A percentile compares a stretch with the other conserved stretches of the same genome.
Conservation (phyloP, 495 filamentous ascomycete species). For the Aspergillus nidulans region DNA sequence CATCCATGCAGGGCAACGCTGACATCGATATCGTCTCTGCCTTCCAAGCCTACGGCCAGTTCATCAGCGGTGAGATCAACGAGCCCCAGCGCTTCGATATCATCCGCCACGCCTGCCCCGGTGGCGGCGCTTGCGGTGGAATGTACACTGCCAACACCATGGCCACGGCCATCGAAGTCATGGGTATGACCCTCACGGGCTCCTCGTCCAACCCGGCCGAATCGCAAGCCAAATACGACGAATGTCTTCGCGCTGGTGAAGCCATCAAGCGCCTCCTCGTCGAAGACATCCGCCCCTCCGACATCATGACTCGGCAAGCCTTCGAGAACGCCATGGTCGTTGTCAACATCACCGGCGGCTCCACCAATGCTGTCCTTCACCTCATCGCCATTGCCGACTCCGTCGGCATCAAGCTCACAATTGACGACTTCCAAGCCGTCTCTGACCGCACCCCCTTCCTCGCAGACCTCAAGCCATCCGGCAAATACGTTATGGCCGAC, state of each 20-base stretch:
- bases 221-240: constrained; percentile 75
- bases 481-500: constrained; percentile 95
- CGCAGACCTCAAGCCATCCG: constrained; percentile 93
- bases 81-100: constrained; percentile 92
- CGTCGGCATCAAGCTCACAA: constrained; percentile 87
- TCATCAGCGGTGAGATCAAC: constrained; percentile 81
- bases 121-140: constrained; percentile 89
- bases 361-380: constrained; percentile 95
- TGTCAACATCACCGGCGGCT: constrained; percentile 91
- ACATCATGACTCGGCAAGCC: constrained; percentile 86
- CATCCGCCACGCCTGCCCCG: constrained; percentile 90
- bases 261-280: constrained; percentile 83
- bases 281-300: constrained; percentile 82
- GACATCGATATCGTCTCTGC: constrained; percentile 93
- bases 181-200: constrained; percentile 93
- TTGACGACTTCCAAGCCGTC: constrained; percentile 96
- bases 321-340: constrained; percentile 97
- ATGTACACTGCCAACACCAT: constrained; percentile 99
- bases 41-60: constrained; percentile 97
- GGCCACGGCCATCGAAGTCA: constrained; percentile 92
- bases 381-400: constrained; percentile 93
- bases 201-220: constrained; percentile 91
- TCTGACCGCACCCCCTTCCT: constrained; percentile 89
- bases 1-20: constrained; percentile 62
- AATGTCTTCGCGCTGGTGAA: constrained; percentile 78